phyloP scores from a whole-genome alignment of 2,329 filamentous ascomycete genomes.

The Fusarium abutilonis region DNA sequence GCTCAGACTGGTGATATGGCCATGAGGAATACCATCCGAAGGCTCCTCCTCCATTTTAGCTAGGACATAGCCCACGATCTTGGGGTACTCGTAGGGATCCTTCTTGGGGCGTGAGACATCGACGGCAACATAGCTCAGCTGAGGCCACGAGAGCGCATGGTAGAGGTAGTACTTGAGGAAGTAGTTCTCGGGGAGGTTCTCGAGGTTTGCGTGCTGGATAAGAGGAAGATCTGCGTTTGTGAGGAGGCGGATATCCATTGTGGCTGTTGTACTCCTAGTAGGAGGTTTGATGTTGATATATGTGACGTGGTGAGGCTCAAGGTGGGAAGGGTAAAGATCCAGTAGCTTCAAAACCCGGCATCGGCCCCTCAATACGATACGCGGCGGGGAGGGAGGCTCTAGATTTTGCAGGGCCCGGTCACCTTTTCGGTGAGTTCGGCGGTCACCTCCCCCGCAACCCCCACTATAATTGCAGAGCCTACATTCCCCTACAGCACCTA shows the following conservation, averaged over 20 bases:
- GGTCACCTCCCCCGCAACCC: constrained; percentile 22
- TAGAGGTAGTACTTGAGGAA: constrained; percentile 99
- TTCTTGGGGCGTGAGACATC: constrained; percentile 84
- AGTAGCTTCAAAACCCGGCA: constrained; percentile 23
- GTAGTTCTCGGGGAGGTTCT: constrained; percentile 99
- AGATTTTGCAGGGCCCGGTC: constrained; percentile 10
- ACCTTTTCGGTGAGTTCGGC: constrained; percentile 19
- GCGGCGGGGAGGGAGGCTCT: constrained; percentile 2
- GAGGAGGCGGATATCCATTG: constrained; percentile 92
- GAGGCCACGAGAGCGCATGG: constrained; percentile 97
- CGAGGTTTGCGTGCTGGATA: constrained; percentile 98
- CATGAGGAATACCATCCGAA: constrained; percentile 87
- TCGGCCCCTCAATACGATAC: constrained; percentile 24
- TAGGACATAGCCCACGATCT: constrained; percentile 98
- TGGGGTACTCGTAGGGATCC: constrained; percentile 87
- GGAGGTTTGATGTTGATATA: neutral
- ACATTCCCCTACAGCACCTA: neutral
- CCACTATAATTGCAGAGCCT: neutral
- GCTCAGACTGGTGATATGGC: constrained; percentile 93
- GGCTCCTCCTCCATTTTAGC: constrained; percentile 99
- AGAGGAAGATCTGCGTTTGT: constrained; percentile 85
- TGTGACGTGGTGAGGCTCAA: constrained; percentile 22
- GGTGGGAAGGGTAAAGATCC: constrained; percentile 14
- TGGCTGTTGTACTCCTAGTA: constrained; percentile 38
- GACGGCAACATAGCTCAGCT: constrained; percentile 95